Evolutionary conservation across 768 basidiomycete genomes (phyloP), one percentile per base, ranked within the genome.

Genomic region (Panus rudis): DNA sequence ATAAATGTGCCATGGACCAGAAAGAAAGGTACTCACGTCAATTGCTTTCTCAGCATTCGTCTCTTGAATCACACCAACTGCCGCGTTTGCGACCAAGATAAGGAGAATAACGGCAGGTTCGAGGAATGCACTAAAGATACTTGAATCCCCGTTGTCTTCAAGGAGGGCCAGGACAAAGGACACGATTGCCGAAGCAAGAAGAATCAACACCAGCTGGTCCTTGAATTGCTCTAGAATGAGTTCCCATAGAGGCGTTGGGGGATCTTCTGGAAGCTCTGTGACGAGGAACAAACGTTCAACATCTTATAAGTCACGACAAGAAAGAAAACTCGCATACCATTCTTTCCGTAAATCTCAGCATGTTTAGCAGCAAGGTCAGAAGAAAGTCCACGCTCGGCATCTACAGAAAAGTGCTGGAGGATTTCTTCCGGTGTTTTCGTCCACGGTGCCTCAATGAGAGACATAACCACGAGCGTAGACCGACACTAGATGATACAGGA

Each of bases 161-260:
- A 98, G 70, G 24, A 94, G 63, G 6, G 94, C 94, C 30, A 99
- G 72, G 12, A 93, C 70, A 63, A 99, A 93, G 8, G 94, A 98
- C 52, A 98, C 75, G 34, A 88, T 81, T 11, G 94, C 94, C 1
- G 92, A 96, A 2, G 76, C 92, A 35, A 99, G 83, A 25, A 99
- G 77, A 58, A 99, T 98, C 50, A 99, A 82, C 31, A 99, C 94
- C 22, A 99, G 79, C 64, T 96, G 92, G 67, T 99, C 94, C 71
- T 98, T 86, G 75, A 99, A 99, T 66, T 99, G 94, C 53, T 96
- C 92, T n/a, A 99, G 74, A 47, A 99, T 84, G 47, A 98, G 80
- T 58, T 90, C 76, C 90, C 92, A 92, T 24, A 98, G 59, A 3
- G 93, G 89, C 4, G 94, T 96, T 3, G 89, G 68, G 0, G 89